Evolutionary conservation across 306 rosid genomes (phyloP), one percentile per base, ranked within the genome.

Genomic region (Amphicarpaea edgeworthii): DNA sequence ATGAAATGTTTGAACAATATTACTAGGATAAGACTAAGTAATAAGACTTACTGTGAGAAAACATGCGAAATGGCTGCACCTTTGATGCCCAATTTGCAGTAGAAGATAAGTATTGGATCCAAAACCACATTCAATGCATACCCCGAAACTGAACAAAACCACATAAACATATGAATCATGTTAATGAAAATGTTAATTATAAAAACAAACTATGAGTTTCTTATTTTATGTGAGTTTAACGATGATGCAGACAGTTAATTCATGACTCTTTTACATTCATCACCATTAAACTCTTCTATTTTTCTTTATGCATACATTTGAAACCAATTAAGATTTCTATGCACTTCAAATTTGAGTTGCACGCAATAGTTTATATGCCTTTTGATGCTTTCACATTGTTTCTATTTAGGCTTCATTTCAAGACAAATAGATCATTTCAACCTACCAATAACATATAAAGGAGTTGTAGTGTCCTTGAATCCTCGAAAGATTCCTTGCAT

Each of bases 401-500:
- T 71, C 42, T 3, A 57, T 12, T 26, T 57, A 24, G 42, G 50
- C 45, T 79, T 14, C 21, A 58, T 73, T 65, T 12, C 20, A 75
- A 50, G 46, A 16, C 17, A 42, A 42, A 51, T 53, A 19, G 45
- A 77, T 66, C 16, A 63, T 70, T 70, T 43, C 40, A 37, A 68
- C 87, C 5, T 89, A 96, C 99, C 83, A 59, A 90, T 90, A 78
- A 90, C 96, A 83, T 88, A 96, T 76, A 96, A 79, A 69, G 99
- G 99, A 77, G 99, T 96, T 72, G 76, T 96, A 12, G 99, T 90
- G 86, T 96, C 99, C 84, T 96, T 96, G 76, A 96, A 90, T 28
- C 99, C 99, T 84, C 99, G 68, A 72, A 90, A 96, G 77, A 96
- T 89, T 73, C 98, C 99, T 85, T 96, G 99, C 96, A 92, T 96